Evolutionary conservation across 2,329 filamentous ascomycete genomes (phyloP).

Genomic region (Monosporascus sp.): DNA sequence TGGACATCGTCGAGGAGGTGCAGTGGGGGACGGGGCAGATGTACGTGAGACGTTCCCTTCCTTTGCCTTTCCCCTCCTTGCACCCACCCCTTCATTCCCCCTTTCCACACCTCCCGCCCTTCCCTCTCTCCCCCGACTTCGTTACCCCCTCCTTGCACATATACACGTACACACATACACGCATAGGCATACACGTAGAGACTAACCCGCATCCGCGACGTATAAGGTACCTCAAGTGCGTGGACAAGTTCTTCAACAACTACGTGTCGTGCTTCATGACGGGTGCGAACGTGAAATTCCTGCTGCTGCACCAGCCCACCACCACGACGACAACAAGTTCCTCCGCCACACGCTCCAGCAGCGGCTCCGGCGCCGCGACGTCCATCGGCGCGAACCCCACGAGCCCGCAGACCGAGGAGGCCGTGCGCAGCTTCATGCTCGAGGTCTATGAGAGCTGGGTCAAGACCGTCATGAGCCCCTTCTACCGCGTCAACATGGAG

Average conservation of each 20-base stretch:
- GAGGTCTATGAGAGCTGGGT: conserved; percentile 97
- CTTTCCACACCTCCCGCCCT: not conserved
- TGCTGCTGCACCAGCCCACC: conserved; percentile 82
- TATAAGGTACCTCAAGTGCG: conserved; percentile 88
- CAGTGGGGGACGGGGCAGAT: conserved; percentile 87
- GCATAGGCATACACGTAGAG: too few relatives aligned
- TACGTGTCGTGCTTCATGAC: conserved; percentile 95
- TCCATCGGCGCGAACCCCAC: conserved; percentile 79
- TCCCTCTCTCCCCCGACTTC: not conserved
- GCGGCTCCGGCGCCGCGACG: conserved; percentile 41
- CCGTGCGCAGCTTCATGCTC: conserved; percentile 87
- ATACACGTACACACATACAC: too few relatives aligned
- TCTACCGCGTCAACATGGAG: conserved; percentile 81
- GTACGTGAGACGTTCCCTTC: conserved; percentile 48
- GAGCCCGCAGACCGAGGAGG: conserved; percentile 88
- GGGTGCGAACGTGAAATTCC: conserved; percentile 85
- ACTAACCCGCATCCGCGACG: too few relatives aligned
- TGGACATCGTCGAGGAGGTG: conserved; percentile 93
- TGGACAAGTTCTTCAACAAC: conserved; percentile 95
- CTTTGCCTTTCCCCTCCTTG: too few relatives aligned
- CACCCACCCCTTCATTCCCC: too few relatives aligned
- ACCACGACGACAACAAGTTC: conserved; percentile 25
- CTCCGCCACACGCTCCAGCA: conserved; percentile 1
- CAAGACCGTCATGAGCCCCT: conserved; percentile 96
- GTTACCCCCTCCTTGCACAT: too few relatives aligned